Conservation (phyloP, 2,329 filamentous ascomycete species). For the Septoria linicola region DNA sequence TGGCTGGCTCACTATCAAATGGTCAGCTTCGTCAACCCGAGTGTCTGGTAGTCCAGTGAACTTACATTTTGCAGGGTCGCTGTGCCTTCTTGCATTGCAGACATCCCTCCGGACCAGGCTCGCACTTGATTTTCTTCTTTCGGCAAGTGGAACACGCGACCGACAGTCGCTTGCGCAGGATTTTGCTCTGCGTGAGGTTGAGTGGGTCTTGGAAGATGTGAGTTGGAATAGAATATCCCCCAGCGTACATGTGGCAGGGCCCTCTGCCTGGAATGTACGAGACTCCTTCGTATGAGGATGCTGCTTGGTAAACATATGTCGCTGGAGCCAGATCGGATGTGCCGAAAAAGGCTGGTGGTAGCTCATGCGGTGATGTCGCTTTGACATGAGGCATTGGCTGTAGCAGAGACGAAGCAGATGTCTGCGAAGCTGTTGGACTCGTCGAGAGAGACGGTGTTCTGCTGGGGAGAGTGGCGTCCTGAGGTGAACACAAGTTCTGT, state of each 20-base stretch:
- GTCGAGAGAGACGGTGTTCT: constrained; percentile 3
- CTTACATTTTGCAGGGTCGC: constrained; percentile 17
- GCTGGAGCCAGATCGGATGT: constrained; percentile 13
- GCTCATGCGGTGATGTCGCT: constrained; percentile 7
- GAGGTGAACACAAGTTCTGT: constrained; percentile 10
- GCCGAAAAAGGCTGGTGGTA: constrained; percentile 10
- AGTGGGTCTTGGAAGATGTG: constrained; percentile 16
- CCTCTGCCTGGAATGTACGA: constrained; percentile 5
- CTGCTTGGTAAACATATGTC: constrained; percentile 18
- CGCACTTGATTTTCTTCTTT: constrained; percentile 22
- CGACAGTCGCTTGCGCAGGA: constrained; percentile 21
- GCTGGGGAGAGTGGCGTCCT: neutral
- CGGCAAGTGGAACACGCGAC: constrained; percentile 17
- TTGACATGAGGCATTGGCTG: neutral
- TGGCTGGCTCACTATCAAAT: constrained; percentile 13
- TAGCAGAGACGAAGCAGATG: neutral
- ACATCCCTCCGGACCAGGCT: constrained; percentile 16
- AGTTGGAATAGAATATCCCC: constrained; percentile 16
- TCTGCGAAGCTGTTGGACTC: constrained; percentile 4
- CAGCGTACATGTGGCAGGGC: constrained; percentile 12
- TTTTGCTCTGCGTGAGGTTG: constrained; percentile 18
- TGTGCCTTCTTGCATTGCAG: constrained; percentile 19
- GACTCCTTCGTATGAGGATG: constrained; percentile 14
- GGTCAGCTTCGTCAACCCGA: constrained; percentile 3
- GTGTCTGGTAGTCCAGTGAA: neutral